Base-by-base conservation (phyloP, 2,329 filamentous ascomycete genomes). In the Aspergillus brunneoviolaceus region DNA sequence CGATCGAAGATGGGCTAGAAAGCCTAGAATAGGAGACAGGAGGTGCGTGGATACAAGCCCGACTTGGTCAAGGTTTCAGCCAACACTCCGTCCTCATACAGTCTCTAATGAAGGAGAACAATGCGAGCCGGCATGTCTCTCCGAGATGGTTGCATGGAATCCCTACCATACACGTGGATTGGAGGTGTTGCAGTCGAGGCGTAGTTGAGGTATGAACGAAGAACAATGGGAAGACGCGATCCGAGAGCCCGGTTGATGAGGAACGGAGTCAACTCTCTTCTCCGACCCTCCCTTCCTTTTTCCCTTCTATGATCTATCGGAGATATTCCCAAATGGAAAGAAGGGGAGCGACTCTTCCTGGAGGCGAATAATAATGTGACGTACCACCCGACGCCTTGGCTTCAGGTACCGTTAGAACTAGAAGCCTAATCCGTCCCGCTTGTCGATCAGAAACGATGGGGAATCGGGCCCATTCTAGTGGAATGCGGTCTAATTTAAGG, bases 401-500 rank as follows among this genome's bases (percentile, higher is more conserved):
- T 59, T 58, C 59, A 66, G 57, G 61, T 62, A 62, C 63, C 55
- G 57, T 58, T 51, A 59, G 59, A 59, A 42, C 55, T 54, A 55
- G 60, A 63, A 62, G 60, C 55, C 59, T 61, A 58, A 60, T 35
- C 57, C 58, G 54, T 62, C 59, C 39, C 49, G 51, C 58, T 60
- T 60, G 55, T 63, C 57, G 59, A 58, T 55, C 23, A 64, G 45
- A 35, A 29, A 53, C 49, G 51, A 55, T 29, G 53, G 49, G 29
- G 57, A 59, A 48, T 45, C 57, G 52, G 53, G 49, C 50, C 55
- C 54, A 63, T 62, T 57, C 47, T 59, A 57, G 42, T 48, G 54
- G n/a, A 55, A 48, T 47, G 53, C 53, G 47, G 42, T 55, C 31
- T 25, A 47, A 21, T 23, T 27, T 50, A 48, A 27, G 50, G 49